These are phyloP conservation scores for Bipolaris bicolor DNA, from an alignment of 2,329 filamentous ascomycete genomes.

Conservation along the genomic window DNA sequence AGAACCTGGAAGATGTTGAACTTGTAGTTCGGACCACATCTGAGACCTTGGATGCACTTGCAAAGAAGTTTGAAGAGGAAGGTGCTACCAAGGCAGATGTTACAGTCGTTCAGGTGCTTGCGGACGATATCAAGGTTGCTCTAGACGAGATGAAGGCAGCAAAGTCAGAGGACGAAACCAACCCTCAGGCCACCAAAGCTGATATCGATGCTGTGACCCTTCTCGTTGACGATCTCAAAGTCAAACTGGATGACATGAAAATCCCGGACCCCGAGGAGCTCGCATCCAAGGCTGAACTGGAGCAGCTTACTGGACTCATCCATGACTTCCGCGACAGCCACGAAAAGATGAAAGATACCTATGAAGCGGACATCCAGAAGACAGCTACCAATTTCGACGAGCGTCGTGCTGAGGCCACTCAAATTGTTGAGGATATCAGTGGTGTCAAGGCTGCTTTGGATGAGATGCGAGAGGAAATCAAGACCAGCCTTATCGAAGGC, in stretches of 20 bases:
- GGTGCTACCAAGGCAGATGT: constrained; percentile 81
- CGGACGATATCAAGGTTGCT: constrained; percentile 75
- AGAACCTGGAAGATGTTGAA: constrained; percentile 68
- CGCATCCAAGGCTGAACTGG: constrained; percentile 77
- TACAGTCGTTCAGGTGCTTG: constrained; percentile 74
- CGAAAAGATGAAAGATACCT: constrained; percentile 73
- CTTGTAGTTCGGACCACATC: constrained; percentile 75
- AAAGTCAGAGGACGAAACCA: constrained; percentile 59
- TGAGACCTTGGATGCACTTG: constrained; percentile 71
- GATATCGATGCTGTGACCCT: constrained; percentile 82
- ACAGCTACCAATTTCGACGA: constrained; percentile 82
- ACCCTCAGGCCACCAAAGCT: constrained; percentile 74
- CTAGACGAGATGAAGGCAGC: constrained; percentile 69
- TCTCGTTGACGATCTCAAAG: constrained; percentile 84
- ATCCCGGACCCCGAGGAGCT: constrained; percentile 73
- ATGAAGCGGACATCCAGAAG: constrained; percentile 73
- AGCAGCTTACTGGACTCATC: constrained; percentile 62
- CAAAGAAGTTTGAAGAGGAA: constrained; percentile 69
- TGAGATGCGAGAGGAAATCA: constrained; percentile 77
- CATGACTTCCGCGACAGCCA: constrained; percentile 63
- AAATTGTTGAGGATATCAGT: constrained; percentile 76
- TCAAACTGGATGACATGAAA: constrained; percentile 73
- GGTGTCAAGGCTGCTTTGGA: constrained; percentile 80
- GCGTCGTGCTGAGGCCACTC: constrained; percentile 81
- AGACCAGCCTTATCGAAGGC: constrained; percentile 77